Evolutionary conservation across 2,329 filamentous ascomycete species (phyloP).

Genomic region (Aspergillus latus): DNA sequence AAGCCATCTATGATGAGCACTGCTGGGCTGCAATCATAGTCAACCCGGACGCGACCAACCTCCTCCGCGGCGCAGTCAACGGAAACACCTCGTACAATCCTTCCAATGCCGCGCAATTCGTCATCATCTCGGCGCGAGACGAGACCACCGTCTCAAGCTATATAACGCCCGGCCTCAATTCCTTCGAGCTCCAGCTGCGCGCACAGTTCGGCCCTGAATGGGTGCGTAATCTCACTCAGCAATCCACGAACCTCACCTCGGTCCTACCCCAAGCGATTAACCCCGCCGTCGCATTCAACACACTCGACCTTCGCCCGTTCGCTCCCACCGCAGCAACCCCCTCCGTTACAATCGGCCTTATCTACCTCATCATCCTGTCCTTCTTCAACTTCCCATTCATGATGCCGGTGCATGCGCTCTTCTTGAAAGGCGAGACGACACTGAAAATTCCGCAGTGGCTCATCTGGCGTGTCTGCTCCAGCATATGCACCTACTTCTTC

Average conservation of each 20-base stretch:
- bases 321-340: slow-evolving; percentile 55
- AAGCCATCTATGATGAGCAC: slow-evolving; percentile 59
- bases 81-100: slow-evolving; percentile 63
- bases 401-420: slow-evolving; percentile 62
- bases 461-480: slow-evolving; percentile 58
- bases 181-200: slow-evolving; percentile 50
- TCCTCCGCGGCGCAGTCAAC: slow-evolving; percentile 57
- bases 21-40: slow-evolving; percentile 63
- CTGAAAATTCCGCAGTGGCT: slow-evolving; percentile 60
- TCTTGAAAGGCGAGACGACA: slow-evolving; percentile 54
- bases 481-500: slow-evolving; percentile 59
- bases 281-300: slow-evolving; percentile 57
- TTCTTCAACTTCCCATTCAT: slow-evolving; percentile 68
- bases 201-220: slow-evolving; percentile 50
- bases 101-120: slow-evolving; percentile 56
- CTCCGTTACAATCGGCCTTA: slow-evolving; percentile 61
- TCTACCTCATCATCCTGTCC: slow-evolving; percentile 66
- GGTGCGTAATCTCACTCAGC: slow-evolving; percentile 33
- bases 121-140: slow-evolving; percentile 58
- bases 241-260: slow-evolving; percentile 44
- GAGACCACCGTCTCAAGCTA: slow-evolving; percentile 56
- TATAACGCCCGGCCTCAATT: slow-evolving; percentile 53
- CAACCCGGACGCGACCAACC: slow-evolving; percentile 60
- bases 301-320: slow-evolving; percentile 61
- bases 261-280: slow-evolving; percentile 55